phyloP scores from a whole-genome alignment of 2,329 filamentous ascomycete species.

The Penicillium sp. region DNA sequence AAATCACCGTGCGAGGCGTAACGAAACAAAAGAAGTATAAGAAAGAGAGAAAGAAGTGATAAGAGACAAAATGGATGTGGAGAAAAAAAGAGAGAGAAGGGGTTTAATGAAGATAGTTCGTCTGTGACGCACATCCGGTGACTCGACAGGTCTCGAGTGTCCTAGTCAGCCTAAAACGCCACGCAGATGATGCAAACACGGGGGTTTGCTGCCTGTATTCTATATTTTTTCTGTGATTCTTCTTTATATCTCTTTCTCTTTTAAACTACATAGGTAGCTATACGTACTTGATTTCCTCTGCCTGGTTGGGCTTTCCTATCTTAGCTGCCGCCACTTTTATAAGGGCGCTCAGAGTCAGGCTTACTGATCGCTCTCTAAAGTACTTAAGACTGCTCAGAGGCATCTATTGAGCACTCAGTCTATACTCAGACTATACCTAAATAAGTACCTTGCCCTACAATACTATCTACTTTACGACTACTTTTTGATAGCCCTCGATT shows the following conservation, averaged over 20 bases:
- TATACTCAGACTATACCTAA: no score
- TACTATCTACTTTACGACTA: no score
- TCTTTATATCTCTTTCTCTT: neutral
- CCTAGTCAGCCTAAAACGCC: conserved; percentile 3
- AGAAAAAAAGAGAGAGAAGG: conserved; percentile 17
- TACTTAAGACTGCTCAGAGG: no score
- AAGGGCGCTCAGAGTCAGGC: no score
- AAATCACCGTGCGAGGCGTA: conserved; percentile 14
- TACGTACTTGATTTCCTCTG: no score
- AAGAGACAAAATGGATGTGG: conserved; percentile 1
- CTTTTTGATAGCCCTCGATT: no score
- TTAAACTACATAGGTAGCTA: no score
- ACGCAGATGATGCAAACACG: conserved; percentile 4
- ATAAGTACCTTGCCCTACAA: no score
- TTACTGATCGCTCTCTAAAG: no score
- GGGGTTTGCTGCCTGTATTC: neutral
- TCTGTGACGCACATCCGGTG: conserved; percentile 46
- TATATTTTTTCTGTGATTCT: neutral
- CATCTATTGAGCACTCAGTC: no score
- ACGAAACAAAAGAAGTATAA: conserved; percentile 12
- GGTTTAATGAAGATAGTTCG: conserved; percentile 19
- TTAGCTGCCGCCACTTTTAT: no score
- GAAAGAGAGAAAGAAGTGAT: neutral
- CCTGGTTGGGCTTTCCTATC: no score
- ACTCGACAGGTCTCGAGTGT: conserved; percentile 33